Percentiles rank a stretch among this genome's conserved stretches.
Conservation (phyloP, 208 protist genomes). For the Novymonas esmeraldas region DNA sequence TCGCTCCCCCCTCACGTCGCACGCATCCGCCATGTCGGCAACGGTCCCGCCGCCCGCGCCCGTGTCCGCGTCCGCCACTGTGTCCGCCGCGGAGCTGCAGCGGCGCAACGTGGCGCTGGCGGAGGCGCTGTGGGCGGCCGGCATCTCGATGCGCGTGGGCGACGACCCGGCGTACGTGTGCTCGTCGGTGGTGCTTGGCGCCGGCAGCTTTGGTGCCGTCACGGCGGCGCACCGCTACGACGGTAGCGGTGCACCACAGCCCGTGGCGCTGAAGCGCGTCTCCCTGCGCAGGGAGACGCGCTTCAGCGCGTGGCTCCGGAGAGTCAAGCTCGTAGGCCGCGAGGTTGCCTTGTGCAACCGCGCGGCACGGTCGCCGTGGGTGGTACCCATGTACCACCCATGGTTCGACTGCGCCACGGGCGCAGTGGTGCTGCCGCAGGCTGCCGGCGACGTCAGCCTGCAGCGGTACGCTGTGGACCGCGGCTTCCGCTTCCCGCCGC, state of each 20-base stretch:
- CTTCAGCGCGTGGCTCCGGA: background rate
- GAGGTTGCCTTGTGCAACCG: slow-evolving; percentile 12
- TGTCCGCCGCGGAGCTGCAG: background rate
- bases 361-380: background rate
- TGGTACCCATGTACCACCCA: slow-evolving; percentile 6
- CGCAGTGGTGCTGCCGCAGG: slow-evolving; percentile 13
- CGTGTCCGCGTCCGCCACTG: too few species aligned
- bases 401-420: slow-evolving; percentile 13
- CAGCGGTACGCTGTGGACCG: slow-evolving; percentile 5
- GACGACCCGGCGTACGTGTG: background rate
- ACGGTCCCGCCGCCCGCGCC: too few species aligned
- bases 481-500: background rate
- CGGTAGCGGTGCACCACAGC: background rate
- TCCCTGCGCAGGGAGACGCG: background rate
- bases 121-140: background rate
- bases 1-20: too few species aligned
- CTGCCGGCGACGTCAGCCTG: slow-evolving; percentile 14
- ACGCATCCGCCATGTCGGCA: too few species aligned
- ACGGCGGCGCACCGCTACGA: slow-evolving; percentile 8
- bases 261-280: slow-evolving; percentile 11
- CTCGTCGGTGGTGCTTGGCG: background rate
- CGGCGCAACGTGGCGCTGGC: background rate
- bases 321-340: background rate
- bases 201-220: slow-evolving; percentile 6
- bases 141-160: background rate